Percentiles rank a stretch among this genome's conserved stretches.
These are phyloP conservation scores for Teratosphaeria gauchensis DNA, from an alignment of 2,329 filamentous ascomycete species.

Conservation along the genomic window DNA sequence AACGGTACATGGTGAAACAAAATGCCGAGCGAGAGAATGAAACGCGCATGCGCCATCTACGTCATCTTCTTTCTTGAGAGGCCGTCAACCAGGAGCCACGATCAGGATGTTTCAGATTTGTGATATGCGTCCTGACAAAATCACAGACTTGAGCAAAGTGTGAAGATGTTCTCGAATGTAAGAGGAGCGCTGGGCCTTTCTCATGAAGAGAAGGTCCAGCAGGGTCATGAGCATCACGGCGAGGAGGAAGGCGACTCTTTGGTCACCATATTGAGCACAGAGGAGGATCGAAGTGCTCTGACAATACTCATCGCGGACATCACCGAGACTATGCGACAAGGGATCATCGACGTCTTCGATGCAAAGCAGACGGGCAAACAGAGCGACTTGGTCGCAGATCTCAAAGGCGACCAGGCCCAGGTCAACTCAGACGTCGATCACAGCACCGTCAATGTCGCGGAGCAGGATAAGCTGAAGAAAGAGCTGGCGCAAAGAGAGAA, in stretches of 20 bases:
- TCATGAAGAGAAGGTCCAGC: conserved; percentile 7
- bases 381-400: conserved; percentile 15
- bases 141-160: not conserved
- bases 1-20: not conserved
- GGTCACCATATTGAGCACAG: conserved; percentile 36
- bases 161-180: conserved; percentile 16
- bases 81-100: not conserved
- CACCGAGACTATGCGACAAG: conserved; percentile 37
- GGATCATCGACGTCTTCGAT: conserved; percentile 34
- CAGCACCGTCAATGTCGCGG: conserved; percentile 6
- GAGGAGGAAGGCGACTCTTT: conserved; percentile 27
- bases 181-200: conserved; percentile 8
- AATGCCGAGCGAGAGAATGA: not conserved
- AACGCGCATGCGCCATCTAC: not conserved
- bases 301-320: conserved; percentile 38
- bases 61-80: not conserved
- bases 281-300: conserved; percentile 33
- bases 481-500: conserved; percentile 33
- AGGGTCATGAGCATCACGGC: not conserved
- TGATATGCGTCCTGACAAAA: too few relatives aligned
- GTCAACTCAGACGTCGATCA: conserved; percentile 5
- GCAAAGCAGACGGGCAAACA: conserved; percentile 25
- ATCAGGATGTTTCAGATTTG: too few relatives aligned
- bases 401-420: conserved; percentile 20
- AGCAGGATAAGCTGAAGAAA: conserved; percentile 19